phyloP scores from a whole-genome alignment of 176 grass and related monocot species.

The Ensete glaucum region DNA sequence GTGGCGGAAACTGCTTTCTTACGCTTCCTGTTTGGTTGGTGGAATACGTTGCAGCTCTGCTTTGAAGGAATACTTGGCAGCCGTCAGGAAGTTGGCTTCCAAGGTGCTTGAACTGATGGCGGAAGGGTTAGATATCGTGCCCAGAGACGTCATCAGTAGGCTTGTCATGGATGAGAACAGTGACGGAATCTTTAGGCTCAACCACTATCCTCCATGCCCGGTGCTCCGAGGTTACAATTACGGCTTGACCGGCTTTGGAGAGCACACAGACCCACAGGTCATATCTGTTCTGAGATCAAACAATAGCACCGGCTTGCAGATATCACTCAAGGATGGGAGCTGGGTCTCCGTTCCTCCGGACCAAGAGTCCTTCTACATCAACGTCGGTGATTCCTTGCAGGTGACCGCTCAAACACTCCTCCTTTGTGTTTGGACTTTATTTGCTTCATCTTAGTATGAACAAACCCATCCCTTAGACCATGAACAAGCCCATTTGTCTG shows the following conservation, averaged over 20 bases:
- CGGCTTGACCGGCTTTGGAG: slow-evolving; percentile 74
- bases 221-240: slow-evolving; percentile 45
- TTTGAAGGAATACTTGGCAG: slow-evolving; percentile 55
- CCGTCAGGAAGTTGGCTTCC: slow-evolving; percentile 38
- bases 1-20: too few species aligned
- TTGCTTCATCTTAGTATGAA: too few species aligned
- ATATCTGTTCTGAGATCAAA: slow-evolving; percentile 80
- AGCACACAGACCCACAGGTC: slow-evolving; percentile 95
- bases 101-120: slow-evolving; percentile 63
- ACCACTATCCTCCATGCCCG: slow-evolving; percentile 84
- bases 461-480: background rate
- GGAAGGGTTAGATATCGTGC: slow-evolving; percentile 54
- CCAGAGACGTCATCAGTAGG: slow-evolving; percentile 36
- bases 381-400: slow-evolving; percentile 90
- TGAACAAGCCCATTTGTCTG: too few species aligned
- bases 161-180: slow-evolving; percentile 35
- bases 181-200: slow-evolving; percentile 82
- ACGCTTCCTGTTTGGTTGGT: too few species aligned
- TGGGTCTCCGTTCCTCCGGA: slow-evolving; percentile 88
- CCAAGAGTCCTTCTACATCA: slow-evolving; percentile 72
- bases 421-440: too few species aligned
- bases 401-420: slow-evolving; percentile 10
- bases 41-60: slow-evolving; percentile 27
- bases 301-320: slow-evolving; percentile 67
- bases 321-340: slow-evolving; percentile 45